These are phyloP conservation scores for Scheffersomyces cryptocercus DNA, from an alignment of 1,139 yeast species.

Conservation along the genomic window DNA sequence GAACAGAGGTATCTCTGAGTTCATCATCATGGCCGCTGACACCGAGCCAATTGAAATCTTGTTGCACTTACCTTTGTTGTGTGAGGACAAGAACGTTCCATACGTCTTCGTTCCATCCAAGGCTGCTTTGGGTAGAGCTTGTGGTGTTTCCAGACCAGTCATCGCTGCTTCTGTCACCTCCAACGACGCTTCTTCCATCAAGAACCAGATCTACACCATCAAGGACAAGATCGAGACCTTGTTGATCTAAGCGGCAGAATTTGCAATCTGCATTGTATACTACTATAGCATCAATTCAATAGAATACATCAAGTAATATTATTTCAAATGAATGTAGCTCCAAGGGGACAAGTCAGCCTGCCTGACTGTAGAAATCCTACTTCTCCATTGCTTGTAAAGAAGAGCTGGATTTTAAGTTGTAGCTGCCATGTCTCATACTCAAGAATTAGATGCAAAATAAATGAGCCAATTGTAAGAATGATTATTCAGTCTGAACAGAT, in stretches of 20 bases:
- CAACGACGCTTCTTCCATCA: constrained; percentile 96
- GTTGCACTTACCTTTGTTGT: constrained; percentile 93
- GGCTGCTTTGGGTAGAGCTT: constrained; percentile 98
- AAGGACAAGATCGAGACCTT: constrained; percentile 99
- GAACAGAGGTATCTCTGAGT: constrained; percentile 99
- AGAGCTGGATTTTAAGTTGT: too few species aligned
- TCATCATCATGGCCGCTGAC: constrained; percentile 99
- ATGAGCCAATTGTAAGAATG: too few species aligned
- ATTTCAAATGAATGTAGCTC: too few species aligned
- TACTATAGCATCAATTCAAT: neutral
- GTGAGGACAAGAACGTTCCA: constrained; percentile 99
- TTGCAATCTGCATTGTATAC: neutral
- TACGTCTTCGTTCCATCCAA: constrained; percentile 98
- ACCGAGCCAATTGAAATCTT: constrained; percentile 99
- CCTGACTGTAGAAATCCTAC: too few species aligned
- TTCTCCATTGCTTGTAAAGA: too few species aligned
- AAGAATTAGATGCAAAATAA: too few species aligned
- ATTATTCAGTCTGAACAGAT: too few species aligned
- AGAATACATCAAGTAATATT: too few species aligned
- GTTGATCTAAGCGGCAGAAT: constrained; percentile 60
- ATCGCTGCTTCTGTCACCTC: constrained; percentile 98
- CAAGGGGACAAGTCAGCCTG: too few species aligned
- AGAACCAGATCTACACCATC: constrained; percentile 94
- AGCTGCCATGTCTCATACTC: too few species aligned
- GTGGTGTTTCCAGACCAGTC: constrained; percentile 99